Conservation (phyloP, 192 early-diverging fungal species). For the Phycomyces nitens region DNA sequence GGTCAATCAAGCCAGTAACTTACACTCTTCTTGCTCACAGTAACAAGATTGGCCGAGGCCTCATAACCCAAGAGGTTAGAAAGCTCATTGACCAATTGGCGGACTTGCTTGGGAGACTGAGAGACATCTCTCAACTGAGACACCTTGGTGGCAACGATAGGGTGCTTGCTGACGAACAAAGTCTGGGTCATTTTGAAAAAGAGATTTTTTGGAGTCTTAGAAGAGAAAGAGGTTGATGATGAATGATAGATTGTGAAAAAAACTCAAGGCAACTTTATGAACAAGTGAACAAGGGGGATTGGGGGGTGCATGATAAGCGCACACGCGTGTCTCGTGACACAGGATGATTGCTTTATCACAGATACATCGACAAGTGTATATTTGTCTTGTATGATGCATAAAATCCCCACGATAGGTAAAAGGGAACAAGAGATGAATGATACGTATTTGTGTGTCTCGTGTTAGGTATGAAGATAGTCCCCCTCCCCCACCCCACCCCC, state of each 20-base stretch:
- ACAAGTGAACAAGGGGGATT: background rate
- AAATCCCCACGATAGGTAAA: background rate
- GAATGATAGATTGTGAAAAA: constrained; percentile 5
- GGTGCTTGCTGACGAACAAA: constrained; percentile 49
- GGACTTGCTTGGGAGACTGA: constrained; percentile 44
- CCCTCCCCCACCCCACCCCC: background rate
- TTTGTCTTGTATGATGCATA: background rate
- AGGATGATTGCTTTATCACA: too few species aligned
- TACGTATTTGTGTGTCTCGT: background rate
- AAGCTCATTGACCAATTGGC: constrained; percentile 54
- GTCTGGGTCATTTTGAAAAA: constrained; percentile 5
- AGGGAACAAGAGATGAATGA: background rate
- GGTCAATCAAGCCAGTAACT: background rate
- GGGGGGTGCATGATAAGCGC: background rate
- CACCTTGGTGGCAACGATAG: constrained; percentile 55
- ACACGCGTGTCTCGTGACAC: background rate
- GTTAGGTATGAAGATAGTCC: too few species aligned
- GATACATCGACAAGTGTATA: too few species aligned
- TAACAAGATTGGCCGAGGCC: constrained; percentile 46
- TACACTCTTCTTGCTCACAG: constrained; percentile 26
- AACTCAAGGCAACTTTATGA: constrained; percentile 3
- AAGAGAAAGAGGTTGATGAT: constrained; percentile 10
- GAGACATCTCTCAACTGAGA: constrained; percentile 49
- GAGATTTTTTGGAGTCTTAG: background rate
- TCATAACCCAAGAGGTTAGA: constrained; percentile 60